Conservation (phyloP, 768 basidiomycete species). For the Amylocystis lapponica region DNA sequence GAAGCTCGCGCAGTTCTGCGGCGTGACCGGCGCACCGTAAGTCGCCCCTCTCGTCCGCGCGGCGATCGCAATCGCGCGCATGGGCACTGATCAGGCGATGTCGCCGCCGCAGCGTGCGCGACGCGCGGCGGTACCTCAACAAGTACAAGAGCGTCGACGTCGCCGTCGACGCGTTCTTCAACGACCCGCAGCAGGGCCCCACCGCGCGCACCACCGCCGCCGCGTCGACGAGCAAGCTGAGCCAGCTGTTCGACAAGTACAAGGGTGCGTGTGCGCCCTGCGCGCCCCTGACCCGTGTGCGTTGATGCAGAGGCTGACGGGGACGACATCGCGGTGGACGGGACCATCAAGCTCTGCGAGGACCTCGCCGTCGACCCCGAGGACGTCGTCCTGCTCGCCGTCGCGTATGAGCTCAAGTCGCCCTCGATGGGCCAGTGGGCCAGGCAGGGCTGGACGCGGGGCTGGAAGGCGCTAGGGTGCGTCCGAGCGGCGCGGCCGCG, state of each 20-base stretch:
- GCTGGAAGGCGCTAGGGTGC: conserved; percentile 72
- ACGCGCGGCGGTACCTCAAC: conserved; percentile 65
- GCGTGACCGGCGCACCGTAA: conserved; percentile 67
- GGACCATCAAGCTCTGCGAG: conserved; percentile 72
- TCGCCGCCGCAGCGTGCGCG: conserved; percentile 29
- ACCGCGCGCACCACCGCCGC: conserved; percentile 3
- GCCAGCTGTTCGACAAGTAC: conserved; percentile 37
- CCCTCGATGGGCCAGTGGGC: conserved; percentile 69
- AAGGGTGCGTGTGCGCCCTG: conserved; percentile 33
- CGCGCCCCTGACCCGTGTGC: not conserved
- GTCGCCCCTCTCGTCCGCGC: conserved; percentile 22
- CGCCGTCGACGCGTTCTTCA: conserved; percentile 72
- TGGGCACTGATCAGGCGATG: too few relatives aligned
- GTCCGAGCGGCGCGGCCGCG: conserved; percentile 17
- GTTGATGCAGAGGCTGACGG: conserved; percentile 25
- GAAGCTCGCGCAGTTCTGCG: conserved; percentile 52
- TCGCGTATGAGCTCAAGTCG: conserved; percentile 79
- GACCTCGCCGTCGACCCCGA: conserved; percentile 69
- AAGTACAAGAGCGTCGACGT: conserved; percentile 63
- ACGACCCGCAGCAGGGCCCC: conserved; percentile 34
- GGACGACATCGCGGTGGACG: conserved; percentile 68
- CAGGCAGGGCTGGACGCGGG: conserved; percentile 68
- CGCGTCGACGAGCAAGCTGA: conserved; percentile 31
- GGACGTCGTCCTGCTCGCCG: conserved; percentile 74
- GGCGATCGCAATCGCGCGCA: not conserved